Base-by-base conservation (phyloP, 768 basidiomycete species). In the Russula foetens region DNA sequence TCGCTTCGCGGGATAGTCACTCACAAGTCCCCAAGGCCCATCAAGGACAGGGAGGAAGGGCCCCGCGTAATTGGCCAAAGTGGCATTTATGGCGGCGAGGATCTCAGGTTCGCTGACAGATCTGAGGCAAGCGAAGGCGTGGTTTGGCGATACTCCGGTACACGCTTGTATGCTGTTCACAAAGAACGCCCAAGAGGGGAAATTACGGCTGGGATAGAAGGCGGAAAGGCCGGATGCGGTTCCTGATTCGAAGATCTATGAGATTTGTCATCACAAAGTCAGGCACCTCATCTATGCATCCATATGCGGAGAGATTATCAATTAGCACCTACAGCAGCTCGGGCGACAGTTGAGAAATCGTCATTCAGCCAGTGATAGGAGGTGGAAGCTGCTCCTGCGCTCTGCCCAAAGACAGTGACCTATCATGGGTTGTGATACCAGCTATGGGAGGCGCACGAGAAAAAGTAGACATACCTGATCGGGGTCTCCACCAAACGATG, bases 231-330 rank as follows among this genome's bases (percentile, higher is more conserved):
- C 66, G 7, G 75, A 67, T 0, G 70, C 70, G 15, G 72, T 74
- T 26, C 76, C 74, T 2, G 78, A 77, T 66, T 79, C 71, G 23
- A 81, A 67, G 19, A 80, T 80, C 79, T 78, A 49, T 19, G 21
- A 41, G 33, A 17, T 35, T 14, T 19, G 23, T 29, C 29, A 19
- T 43, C 15, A 24, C 48, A 46, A 31, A 17, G 41, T 46, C 48
- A 41, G 19, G 38, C 21, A 44, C 21, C 19, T 26, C 14, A 19
- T 28, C 14, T 7, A 7, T 43, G 15, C n/a, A 9, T 5, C n/a
- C n/a, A n/a, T n/a, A n/a, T n/a, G n/a, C n/a, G n/a, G 21, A 50
- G 43, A 47, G 8, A n/a, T n/a, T n/a, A n/a, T n/a, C n/a, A 14
- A 43, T 12, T 7, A 35, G 12, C 15, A 38, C 69, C 14, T 55